Percentiles rank a stretch among this genome's conserved stretches.
Evolutionary conservation across 495 filamentous ascomycete genomes (phyloP).

Genomic region (Neurospora sp.): DNA sequence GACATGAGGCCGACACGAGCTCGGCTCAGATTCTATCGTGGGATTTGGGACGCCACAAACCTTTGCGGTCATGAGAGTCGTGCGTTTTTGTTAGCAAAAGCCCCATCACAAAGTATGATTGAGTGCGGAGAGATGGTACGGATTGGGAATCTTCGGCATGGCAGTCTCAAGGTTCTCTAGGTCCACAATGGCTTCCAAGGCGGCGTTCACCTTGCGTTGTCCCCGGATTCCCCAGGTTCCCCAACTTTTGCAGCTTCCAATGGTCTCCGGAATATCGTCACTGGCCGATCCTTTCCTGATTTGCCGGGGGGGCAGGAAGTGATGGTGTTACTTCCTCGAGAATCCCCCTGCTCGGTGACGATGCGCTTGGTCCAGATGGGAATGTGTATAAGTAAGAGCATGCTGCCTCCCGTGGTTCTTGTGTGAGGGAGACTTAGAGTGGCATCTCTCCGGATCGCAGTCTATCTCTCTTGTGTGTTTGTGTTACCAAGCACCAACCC

Average conservation of each 20-base stretch:
- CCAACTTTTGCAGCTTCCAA: neutral
- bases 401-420: neutral
- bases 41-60: neutral
- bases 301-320: neutral
- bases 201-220: neutral
- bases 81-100: neutral
- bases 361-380: neutral
- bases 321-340: neutral
- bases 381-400: neutral
- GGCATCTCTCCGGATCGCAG: neutral
- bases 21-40: neutral
- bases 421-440: neutral
- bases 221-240: neutral
- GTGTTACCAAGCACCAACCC: neutral
- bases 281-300: neutral
- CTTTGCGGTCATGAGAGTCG: neutral
- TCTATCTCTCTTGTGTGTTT: neutral
- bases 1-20: neutral
- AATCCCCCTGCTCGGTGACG: neutral
- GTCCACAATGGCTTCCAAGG: neutral
- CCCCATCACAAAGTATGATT: neutral
- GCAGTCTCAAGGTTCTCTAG: neutral
- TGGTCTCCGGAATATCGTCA: neutral
- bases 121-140: neutral
- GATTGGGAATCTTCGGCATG: neutral